phyloP scores from a whole-genome alignment of 1,284 basidiomycete species.

The Irpex sp. region DNA sequence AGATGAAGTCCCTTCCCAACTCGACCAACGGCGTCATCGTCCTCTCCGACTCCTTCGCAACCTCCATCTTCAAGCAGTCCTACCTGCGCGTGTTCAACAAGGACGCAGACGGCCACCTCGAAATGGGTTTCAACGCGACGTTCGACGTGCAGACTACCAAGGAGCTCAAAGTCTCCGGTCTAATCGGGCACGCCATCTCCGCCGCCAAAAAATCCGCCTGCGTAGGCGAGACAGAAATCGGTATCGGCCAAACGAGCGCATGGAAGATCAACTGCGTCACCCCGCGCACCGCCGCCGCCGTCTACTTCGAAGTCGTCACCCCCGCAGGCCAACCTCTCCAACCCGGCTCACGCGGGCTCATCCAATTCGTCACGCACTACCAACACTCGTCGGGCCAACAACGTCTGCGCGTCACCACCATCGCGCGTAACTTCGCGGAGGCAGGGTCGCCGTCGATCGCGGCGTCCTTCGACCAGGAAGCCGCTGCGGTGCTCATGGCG shows the following conservation, averaged over 20 bases:
- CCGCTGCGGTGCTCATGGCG: conserved; percentile 91
- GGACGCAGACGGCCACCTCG: conserved; percentile 87
- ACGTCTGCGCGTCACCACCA: conserved; percentile 92
- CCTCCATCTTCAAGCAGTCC: conserved; percentile 98
- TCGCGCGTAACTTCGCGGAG: conserved; percentile 96
- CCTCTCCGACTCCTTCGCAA: conserved; percentile 95
- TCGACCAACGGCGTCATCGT: conserved; percentile 97
- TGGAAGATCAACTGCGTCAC: conserved; percentile 96
- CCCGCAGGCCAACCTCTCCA: conserved; percentile 94
- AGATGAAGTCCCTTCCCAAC: conserved; percentile 96
- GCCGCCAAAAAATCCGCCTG: conserved; percentile 95
- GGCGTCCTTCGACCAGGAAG: conserved; percentile 96
- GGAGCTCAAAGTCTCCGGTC: conserved; percentile 96
- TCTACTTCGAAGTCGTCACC: conserved; percentile 99
- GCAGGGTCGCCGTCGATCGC: conserved; percentile 92
- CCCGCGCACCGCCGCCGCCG: conserved; percentile 84
- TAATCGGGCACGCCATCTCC: conserved; percentile 97
- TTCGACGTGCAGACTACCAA: conserved; percentile 99
- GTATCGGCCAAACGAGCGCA: conserved; percentile 98
- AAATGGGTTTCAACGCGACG: conserved; percentile 99
- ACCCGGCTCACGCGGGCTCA: conserved; percentile 89
- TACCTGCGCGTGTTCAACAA: conserved; percentile 94
- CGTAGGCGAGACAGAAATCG: conserved; percentile 99
- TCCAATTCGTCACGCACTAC: conserved; percentile 99
- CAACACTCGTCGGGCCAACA: conserved; percentile 95